Conservation (phyloP, 2,329 filamentous ascomycete species). For the Verticillium tricorpus region DNA sequence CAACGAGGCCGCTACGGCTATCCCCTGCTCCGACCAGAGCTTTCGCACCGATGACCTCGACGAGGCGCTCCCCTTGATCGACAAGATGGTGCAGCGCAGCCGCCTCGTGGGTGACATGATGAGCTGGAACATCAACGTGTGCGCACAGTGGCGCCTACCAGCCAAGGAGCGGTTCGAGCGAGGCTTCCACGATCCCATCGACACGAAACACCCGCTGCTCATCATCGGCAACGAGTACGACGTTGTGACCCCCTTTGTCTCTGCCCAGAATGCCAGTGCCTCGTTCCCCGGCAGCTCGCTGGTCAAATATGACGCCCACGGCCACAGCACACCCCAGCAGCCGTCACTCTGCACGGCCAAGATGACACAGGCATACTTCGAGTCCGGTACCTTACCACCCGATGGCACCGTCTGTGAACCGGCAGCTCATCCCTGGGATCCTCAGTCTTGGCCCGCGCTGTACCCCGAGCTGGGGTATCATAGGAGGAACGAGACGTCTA, state of each 20-base stretch:
- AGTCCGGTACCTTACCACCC: neutral
- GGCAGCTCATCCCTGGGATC: neutral
- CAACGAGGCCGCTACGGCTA: slow-evolving; percentile 7
- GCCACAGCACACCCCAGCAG: neutral
- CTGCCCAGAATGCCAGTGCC: neutral
- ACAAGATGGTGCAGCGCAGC: neutral
- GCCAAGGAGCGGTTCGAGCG: slow-evolving; percentile 5
- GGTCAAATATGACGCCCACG: neutral
- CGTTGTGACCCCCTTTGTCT: neutral
- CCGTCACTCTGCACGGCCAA: neutral
- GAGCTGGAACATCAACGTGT: neutral
- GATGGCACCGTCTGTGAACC: neutral
- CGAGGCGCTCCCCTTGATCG: slow-evolving; percentile 4
- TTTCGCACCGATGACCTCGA: neutral
- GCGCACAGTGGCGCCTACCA: slow-evolving; percentile 3
- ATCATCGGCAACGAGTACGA: slow-evolving; percentile 1
- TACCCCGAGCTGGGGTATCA: neutral
- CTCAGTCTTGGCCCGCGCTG: slow-evolving; percentile 1
- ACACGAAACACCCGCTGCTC: neutral
- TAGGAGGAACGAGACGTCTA: neutral
- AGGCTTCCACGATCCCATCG: slow-evolving; percentile 5
- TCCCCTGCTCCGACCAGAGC: slow-evolving; percentile 14
- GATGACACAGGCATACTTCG: neutral
- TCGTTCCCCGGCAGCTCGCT: slow-evolving; percentile 1
- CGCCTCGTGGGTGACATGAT: neutral